phyloP scores from a whole-genome alignment of 2,329 filamentous ascomycete species.

The Colletotrichum tamarilloi region DNA sequence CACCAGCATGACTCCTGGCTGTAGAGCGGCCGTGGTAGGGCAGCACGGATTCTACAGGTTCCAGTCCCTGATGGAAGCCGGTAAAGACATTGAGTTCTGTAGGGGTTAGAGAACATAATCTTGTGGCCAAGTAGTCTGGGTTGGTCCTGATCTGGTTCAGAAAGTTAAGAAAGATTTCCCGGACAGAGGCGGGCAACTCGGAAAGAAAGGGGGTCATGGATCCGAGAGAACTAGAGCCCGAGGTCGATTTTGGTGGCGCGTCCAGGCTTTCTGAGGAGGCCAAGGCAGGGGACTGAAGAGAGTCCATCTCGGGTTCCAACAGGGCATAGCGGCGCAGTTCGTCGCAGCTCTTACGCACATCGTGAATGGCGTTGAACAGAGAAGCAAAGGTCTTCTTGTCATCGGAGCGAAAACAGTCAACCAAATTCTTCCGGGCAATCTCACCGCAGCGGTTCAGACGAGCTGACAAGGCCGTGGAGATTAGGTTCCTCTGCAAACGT shows the following conservation, averaged over 20 bases:
- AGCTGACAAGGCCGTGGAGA: slow-evolving; percentile 79
- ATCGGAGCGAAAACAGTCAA: slow-evolving; percentile 81
- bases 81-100: slow-evolving; percentile 83
- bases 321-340: slow-evolving; percentile 77
- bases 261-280: slow-evolving; percentile 44
- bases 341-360: slow-evolving; percentile 82
- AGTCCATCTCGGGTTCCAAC: slow-evolving; percentile 78
- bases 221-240: slow-evolving; percentile 50
- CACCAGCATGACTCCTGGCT: slow-evolving; percentile 55
- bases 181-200: slow-evolving; percentile 79
- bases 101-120: slow-evolving; percentile 80
- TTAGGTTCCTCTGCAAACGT: slow-evolving; percentile 78
- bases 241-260: slow-evolving; percentile 15
- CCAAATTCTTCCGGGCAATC: slow-evolving; percentile 78
- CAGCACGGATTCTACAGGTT: slow-evolving; percentile 85
- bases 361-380: slow-evolving; percentile 81
- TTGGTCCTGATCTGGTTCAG: slow-evolving; percentile 86
- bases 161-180: slow-evolving; percentile 82
- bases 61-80: slow-evolving; percentile 80
- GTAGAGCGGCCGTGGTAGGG: slow-evolving; percentile 71
- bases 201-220: slow-evolving; percentile 70
- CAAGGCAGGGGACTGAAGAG: slow-evolving; percentile 63
- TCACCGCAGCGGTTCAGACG: slow-evolving; percentile 81
- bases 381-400: slow-evolving; percentile 82
- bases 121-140: slow-evolving; percentile 86